Conservation (phyloP, 2,329 filamentous ascomycete genomes). For the Trichoderma sp. region DNA sequence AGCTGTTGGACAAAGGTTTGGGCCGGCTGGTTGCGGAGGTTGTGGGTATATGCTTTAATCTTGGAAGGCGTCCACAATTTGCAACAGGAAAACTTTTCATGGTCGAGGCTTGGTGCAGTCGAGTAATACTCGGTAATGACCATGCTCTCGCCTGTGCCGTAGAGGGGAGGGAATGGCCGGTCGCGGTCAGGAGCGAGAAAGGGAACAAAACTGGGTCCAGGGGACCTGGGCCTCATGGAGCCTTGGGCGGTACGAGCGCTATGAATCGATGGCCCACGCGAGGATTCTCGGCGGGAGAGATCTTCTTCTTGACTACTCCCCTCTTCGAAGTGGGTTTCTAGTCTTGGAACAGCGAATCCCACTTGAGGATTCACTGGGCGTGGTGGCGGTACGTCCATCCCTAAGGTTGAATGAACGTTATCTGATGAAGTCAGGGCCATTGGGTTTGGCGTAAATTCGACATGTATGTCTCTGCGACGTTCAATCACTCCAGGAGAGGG, state of each 20-base stretch:
- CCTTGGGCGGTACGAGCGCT: not conserved
- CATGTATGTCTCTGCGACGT: conserved; percentile 31
- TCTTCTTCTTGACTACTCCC: not conserved
- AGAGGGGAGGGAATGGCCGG: not conserved
- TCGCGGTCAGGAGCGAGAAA: not conserved
- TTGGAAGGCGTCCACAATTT: conserved; percentile 35
- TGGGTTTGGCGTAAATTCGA: conserved; percentile 30
- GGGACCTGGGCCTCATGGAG: conserved; percentile 6
- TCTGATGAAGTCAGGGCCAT: not conserved
- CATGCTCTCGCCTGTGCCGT: conserved; percentile 22
- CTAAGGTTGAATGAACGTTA: not conserved
- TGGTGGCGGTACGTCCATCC: not conserved
- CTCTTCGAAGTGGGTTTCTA: not conserved
- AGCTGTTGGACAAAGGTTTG: conserved; percentile 73
- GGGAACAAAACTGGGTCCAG: no score
- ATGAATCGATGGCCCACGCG: not conserved
- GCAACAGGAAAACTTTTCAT: conserved; percentile 41
- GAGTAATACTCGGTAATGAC: conserved; percentile 27
- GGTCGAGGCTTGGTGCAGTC: conserved; percentile 37
- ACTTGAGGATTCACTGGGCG: not conserved
- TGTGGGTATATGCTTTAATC: conserved; percentile 62
- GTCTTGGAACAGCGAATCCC: not conserved
- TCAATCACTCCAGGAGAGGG: conserved; percentile 22
- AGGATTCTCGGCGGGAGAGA: not conserved
- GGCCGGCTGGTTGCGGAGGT: conserved; percentile 62